Evolutionary conservation across 1,284 basidiomycete species (phyloP).

Genomic region (Rugiboletus extremiorientalis): DNA sequence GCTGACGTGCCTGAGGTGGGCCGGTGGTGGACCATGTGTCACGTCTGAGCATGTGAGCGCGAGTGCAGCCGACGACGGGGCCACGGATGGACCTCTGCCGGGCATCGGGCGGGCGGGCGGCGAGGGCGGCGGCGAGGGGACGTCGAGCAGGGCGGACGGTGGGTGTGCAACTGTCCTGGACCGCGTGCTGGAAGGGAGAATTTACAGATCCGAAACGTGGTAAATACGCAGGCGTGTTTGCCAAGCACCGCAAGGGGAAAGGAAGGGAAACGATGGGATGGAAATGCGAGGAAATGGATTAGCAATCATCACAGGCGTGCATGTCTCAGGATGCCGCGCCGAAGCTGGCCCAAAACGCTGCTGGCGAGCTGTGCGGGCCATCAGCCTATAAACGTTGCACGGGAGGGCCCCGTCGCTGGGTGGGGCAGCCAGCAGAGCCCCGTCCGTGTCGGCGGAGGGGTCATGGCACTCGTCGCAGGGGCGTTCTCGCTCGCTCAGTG

Average conservation of each 20-base stretch:
- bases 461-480: no score
- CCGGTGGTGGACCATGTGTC: conserved; percentile 17
- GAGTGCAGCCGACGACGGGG: not conserved
- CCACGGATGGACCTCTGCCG: not conserved
- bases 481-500: no score
- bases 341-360: conserved; percentile 14
- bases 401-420: not conserved
- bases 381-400: conserved; percentile 15
- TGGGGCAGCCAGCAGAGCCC: not conserved
- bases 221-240: conserved; percentile 3
- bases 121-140: not conserved
- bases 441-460: not conserved
- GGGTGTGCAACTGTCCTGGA: no score
- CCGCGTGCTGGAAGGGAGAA: not conserved
- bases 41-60: conserved; percentile 11
- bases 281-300: conserved; percentile 3
- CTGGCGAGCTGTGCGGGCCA: conserved; percentile 15
- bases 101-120: no score
- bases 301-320: conserved; percentile 2
- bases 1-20: conserved; percentile 17
- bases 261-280: not conserved
- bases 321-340: conserved; percentile 18
- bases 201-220: conserved; percentile 22
- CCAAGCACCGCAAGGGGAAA: conserved; percentile 15
- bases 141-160: conserved; percentile 2